Conservation (phyloP, 768 basidiomycete species). For the Clitopilus hobsonii region DNA sequence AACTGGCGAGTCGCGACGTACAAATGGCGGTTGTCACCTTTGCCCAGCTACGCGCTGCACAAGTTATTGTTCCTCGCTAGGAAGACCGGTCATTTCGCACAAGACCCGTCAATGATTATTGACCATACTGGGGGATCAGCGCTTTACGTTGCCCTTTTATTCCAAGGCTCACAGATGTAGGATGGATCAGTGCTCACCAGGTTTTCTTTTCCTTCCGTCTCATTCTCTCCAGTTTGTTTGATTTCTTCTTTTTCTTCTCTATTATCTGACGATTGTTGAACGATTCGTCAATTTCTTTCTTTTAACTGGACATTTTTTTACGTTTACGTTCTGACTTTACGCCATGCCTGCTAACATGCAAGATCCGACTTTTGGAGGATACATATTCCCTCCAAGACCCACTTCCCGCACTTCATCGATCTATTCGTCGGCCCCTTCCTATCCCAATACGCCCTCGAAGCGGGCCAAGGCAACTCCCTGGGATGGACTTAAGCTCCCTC, state of each 20-base stretch:
- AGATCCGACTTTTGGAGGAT: not conserved
- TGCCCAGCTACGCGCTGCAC: not conserved
- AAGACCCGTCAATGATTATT: not conserved
- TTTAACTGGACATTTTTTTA: not conserved
- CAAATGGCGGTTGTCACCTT: not conserved
- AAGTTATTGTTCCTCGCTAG: not conserved
- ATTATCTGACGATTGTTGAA: not conserved
- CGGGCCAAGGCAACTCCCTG: not conserved
- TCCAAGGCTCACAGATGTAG: not conserved
- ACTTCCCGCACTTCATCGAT: not conserved
- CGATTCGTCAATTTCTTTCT: not conserved
- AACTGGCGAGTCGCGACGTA: no score
- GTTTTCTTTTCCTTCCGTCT: not conserved
- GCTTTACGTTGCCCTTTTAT: not conserved
- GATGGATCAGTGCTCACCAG: not conserved
- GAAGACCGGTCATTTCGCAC: not conserved
- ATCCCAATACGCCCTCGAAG: not conserved
- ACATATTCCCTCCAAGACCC: not conserved
- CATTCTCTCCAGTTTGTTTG: no score
- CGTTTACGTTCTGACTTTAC: not conserved
- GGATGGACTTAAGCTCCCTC: not conserved
- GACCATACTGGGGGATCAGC: not conserved
- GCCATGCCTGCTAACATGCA: not conserved
- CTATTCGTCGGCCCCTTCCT: not conserved
- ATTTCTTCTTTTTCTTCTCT: not conserved